Evolutionary conservation across 2,329 filamentous ascomycete species (phyloP).

Genomic region (Ophiosphaerella korrae): DNA sequence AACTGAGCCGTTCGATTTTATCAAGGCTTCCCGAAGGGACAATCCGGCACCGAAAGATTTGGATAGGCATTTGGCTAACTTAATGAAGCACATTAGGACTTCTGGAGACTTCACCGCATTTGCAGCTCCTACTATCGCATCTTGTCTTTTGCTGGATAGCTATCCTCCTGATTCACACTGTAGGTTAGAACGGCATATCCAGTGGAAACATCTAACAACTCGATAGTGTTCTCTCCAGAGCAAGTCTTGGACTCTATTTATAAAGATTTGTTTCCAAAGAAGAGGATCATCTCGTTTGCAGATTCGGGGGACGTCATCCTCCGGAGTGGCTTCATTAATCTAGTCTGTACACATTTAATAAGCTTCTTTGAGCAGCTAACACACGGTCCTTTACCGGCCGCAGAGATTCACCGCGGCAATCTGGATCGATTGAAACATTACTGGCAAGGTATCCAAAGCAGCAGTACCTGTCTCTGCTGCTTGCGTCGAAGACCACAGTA

Average conservation of each 20-base stretch:
- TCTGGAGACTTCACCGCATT: conserved; percentile 20
- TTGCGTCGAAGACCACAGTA: conserved; percentile 17
- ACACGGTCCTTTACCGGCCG: neutral
- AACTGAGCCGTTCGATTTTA: too few species aligned
- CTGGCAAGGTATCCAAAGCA: conserved; percentile 17
- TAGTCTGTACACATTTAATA: conserved; percentile 11
- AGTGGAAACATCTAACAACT: neutral
- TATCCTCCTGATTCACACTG: conserved; percentile 18
- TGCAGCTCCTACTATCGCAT: conserved; percentile 25
- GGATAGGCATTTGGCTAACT: conserved; percentile 21
- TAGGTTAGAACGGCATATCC: conserved; percentile 1
- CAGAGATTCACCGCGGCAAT: conserved; percentile 13
- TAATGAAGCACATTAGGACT: conserved; percentile 22
- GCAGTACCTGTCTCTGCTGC: conserved; percentile 16
- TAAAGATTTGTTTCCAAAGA: conserved; percentile 9
- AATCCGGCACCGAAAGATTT: neutral
- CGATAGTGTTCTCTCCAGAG: neutral
- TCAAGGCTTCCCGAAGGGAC: conserved; percentile 7
- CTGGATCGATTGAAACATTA: conserved; percentile 9
- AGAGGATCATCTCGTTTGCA: conserved; percentile 2
- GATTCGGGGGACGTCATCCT: conserved; percentile 15
- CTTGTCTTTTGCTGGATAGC: conserved; percentile 25
- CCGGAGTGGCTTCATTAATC: conserved; percentile 16
- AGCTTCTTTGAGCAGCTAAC: conserved; percentile 11
- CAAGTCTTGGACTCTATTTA: conserved; percentile 13